Base-by-base conservation (phyloP, 306 rosid species). In the Sicyos edulis region DNA sequence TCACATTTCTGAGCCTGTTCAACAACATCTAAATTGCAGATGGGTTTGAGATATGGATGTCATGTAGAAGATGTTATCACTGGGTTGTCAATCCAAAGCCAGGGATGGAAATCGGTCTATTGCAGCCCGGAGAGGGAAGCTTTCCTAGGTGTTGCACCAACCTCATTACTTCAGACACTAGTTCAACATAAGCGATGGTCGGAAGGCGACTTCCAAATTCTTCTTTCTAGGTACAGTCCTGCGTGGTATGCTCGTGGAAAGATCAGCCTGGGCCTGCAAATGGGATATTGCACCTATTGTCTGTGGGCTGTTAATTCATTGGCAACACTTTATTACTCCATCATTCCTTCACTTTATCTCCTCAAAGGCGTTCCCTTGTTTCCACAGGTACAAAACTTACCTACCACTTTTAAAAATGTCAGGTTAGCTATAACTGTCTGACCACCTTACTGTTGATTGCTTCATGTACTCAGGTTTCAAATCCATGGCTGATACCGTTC, bases 181-280 rank as follows among this genome's bases (percentile, higher is more conserved):
- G 40, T 34, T 53, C 96, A 92, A 37, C 96, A 92, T 17, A 92
- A 90, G 85, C 86, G 98, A 80, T 88, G 96, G 96, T 85, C 92
- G 8, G 92, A 88, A 83, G 98, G 98, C 3, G 85, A 86, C 34
- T 59, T 92, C 11, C 90, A 80, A 13, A 80, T 92, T 69, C 14
- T 88, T 68, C 42, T 90, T 64, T 85, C 98, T 0, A 82, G 76
- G 76, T 84, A 78, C 34, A 88, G 90, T 68, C 91, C 91, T 42
- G 88, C 74, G 0, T 80, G 85, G 90, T 70, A 59, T 84, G 89
- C 82, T 19, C 47, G 40, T 73, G 87, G 89, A 69, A 85, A 72
- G 76, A 85, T 92, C 17, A 86, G 79, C 47, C 22, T 86, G 0
- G 92, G 92, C 63, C 90, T 82, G 11, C 91, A 65, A 79, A 78